Conservation (phyloP, 768 basidiomycete species). For the Trametes villosa region DNA sequence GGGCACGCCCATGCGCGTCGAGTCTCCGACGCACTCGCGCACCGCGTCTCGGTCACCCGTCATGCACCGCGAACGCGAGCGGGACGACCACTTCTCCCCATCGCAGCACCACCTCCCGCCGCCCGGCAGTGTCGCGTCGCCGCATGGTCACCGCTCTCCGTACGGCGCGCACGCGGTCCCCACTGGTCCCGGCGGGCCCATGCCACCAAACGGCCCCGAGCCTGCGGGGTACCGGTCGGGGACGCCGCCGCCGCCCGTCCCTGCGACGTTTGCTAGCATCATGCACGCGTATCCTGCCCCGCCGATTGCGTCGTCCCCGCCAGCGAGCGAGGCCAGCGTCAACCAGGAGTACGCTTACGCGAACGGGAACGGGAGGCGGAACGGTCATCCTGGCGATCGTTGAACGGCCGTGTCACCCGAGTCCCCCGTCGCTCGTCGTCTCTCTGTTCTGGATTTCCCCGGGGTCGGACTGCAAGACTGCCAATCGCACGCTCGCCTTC, state of each 20-base stretch:
- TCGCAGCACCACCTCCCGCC: slow-evolving; percentile 19
- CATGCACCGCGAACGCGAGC: slow-evolving; percentile 33
- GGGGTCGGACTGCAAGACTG: too few relatives aligned
- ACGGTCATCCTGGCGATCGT: slow-evolving; percentile 21
- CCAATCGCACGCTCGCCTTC: too few relatives aligned
- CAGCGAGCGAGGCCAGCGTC: slow-evolving; percentile 36
- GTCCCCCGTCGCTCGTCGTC: too few relatives aligned
- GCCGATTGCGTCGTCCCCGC: slow-evolving; percentile 31
- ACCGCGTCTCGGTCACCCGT: slow-evolving; percentile 33
- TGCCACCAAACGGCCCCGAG: slow-evolving; percentile 3
- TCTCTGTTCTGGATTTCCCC: too few relatives aligned
- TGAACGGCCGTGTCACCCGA: neutral
- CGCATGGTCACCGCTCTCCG: slow-evolving; percentile 34
- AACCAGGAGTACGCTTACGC: slow-evolving; percentile 35
- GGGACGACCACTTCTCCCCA: slow-evolving; percentile 31
- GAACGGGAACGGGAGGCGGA: slow-evolving; percentile 25
- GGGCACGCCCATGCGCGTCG: slow-evolving; percentile 17
- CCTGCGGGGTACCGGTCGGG: slow-evolving; percentile 10
- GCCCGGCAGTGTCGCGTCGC: slow-evolving; percentile 23
- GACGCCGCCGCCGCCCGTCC: slow-evolving; percentile 39
- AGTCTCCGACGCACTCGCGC: slow-evolving; percentile 22
- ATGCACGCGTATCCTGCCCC: slow-evolving; percentile 68
- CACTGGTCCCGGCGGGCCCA: neutral
- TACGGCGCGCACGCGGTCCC: slow-evolving; percentile 24
- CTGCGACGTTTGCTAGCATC: slow-evolving; percentile 67